Evolutionary conservation across 768 basidiomycete genomes (phyloP).

Genomic region (Leccinum broughii): DNA sequence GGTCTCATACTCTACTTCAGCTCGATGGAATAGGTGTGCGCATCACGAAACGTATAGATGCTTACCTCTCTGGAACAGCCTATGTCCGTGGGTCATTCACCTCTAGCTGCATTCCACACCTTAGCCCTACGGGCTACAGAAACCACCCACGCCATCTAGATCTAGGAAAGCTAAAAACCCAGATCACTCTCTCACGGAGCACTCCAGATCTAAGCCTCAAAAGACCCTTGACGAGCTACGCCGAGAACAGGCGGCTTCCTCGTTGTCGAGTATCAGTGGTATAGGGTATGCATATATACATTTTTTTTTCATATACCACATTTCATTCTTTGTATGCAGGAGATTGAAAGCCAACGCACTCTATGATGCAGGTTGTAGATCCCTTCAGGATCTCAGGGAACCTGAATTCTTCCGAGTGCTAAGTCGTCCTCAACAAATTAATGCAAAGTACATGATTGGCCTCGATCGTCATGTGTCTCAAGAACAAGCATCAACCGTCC

Average conservation of each 20-base stretch:
- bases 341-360: constrained; percentile 41
- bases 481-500: constrained; percentile 44
- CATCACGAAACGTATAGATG: constrained; percentile 48
- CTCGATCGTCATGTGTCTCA: constrained; percentile 37
- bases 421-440: constrained; percentile 37
- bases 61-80: constrained; percentile 35
- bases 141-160: constrained; percentile 14
- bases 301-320: neutral
- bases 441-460: constrained; percentile 43
- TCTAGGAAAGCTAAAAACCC: neutral
- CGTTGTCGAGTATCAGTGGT: constrained; percentile 42
- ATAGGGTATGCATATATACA: constrained; percentile 45
- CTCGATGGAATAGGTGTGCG: constrained; percentile 38
- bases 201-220: constrained; percentile 2
- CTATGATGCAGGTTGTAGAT: constrained; percentile 49
- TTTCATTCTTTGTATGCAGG: constrained; percentile 12
- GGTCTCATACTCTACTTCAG: constrained; percentile 22
- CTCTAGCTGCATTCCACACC: constrained; percentile 2
- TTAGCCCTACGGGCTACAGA: constrained; percentile 10
- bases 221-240: constrained; percentile 29
- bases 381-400: constrained; percentile 41
- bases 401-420: constrained; percentile 42
- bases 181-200: constrained; percentile 9
- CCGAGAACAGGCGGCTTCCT: constrained; percentile 30
- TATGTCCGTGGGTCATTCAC: constrained; percentile 36